A percentile compares a stretch with the other conserved stretches of the same genome.
phyloP scores from a whole-genome alignment of 1,284 basidiomycete species.

The Marasmius oreades region DNA sequence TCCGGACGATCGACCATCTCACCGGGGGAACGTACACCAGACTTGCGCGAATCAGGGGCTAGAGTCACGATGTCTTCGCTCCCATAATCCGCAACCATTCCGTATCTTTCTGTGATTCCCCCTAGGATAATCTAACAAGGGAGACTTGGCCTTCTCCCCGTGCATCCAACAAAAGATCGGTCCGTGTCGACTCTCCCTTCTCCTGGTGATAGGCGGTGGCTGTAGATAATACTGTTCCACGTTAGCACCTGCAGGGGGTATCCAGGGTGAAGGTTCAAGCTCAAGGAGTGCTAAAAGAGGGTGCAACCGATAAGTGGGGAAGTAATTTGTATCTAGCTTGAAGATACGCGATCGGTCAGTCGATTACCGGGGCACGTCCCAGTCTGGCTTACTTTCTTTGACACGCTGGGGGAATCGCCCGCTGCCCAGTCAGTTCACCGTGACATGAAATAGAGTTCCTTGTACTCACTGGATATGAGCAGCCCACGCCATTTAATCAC shows the following conservation, averaged over 20 bases:
- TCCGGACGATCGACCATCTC: no score
- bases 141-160: constrained; percentile 8
- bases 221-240: constrained; percentile 30
- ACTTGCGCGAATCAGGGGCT: background rate
- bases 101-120: background rate
- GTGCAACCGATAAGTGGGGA: constrained; percentile 32
- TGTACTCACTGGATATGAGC: constrained; percentile 35
- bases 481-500: constrained; percentile 45
- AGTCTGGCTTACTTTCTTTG: constrained; percentile 7
- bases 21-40: no score
- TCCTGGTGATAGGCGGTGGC: constrained; percentile 32
- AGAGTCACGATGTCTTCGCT: background rate
- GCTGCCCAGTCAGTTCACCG: constrained; percentile 21
- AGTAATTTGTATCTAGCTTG: constrained; percentile 27
- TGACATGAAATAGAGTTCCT: background rate
- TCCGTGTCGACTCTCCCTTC: no score
- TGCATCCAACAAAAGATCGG: constrained; percentile 7
- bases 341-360: constrained; percentile 2
- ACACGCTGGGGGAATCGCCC: constrained; percentile 31
- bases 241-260: constrained; percentile 13
- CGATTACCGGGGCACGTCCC: background rate
- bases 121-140: background rate
- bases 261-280: constrained; percentile 5
- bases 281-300: constrained; percentile 19
- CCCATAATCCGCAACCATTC: constrained; percentile 3